A percentile compares a stretch with the other conserved stretches of the same genome.
Evolutionary conservation across 345 rosid genomes (phyloP).

Genomic region (Eucalyptus paniculata): DNA sequence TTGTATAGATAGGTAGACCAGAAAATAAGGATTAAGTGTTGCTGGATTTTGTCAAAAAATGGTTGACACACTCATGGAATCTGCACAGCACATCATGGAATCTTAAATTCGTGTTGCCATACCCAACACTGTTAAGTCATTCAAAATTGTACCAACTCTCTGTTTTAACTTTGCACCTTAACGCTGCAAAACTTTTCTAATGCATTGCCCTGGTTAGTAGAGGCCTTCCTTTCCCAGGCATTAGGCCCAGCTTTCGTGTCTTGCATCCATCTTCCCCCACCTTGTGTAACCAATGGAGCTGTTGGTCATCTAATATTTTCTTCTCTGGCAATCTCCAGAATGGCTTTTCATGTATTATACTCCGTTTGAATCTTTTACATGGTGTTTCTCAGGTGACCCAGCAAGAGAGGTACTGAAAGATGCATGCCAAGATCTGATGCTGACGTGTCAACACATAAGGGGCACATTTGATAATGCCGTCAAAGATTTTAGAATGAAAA

Average conservation of each 20-base stretch:
- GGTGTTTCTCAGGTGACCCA: constrained; percentile 46
- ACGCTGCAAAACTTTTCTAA: background rate
- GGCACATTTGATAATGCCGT: constrained; percentile 53
- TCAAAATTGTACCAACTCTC: background rate
- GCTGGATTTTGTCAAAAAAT: background rate
- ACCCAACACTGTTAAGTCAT: background rate
- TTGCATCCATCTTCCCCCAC: background rate
- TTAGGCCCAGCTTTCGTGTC: background rate
- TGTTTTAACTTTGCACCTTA: background rate
- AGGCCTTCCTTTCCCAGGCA: background rate
- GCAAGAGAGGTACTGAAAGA: constrained; percentile 82
- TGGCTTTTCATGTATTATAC: background rate
- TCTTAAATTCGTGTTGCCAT: background rate
- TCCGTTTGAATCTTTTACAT: background rate
- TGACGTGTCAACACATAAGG: constrained; percentile 66
- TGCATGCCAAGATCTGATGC: constrained; percentile 71
- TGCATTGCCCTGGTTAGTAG: background rate
- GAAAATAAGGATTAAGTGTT: background rate
- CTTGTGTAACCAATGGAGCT: background rate
- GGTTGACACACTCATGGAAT: background rate
- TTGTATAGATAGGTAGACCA: background rate
- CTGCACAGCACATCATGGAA: background rate
- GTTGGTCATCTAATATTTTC: background rate
- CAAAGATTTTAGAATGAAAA: constrained; percentile 12
- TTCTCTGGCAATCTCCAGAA: background rate